Conservation (phyloP, 2,329 filamentous ascomycete genomes). For the Chlorencoelia australis region DNA sequence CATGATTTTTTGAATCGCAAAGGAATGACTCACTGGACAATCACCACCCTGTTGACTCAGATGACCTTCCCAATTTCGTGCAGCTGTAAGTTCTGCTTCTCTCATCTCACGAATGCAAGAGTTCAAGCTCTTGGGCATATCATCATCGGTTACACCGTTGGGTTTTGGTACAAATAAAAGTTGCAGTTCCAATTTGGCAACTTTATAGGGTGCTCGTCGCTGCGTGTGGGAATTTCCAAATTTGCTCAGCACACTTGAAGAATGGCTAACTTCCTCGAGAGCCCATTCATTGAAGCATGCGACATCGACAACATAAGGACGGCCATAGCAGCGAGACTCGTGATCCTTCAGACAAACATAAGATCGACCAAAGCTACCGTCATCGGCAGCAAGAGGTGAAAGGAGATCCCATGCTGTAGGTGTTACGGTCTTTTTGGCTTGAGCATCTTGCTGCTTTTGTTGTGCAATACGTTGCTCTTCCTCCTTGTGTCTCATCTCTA, state of each 20-base stretch:
- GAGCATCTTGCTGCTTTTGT: constrained; percentile 53
- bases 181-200: constrained; percentile 90
- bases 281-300: constrained; percentile 99
- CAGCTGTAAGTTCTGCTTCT: constrained; percentile 72
- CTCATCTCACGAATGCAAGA: constrained; percentile 88
- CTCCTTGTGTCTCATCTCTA: constrained; percentile 74
- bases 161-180: constrained; percentile 91
- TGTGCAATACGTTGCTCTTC: constrained; percentile 64
- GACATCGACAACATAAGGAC: constrained; percentile 78
- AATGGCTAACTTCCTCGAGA: constrained; percentile 66
- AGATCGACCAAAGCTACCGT: constrained; percentile 88
- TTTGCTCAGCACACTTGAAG: constrained; percentile 92
- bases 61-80: constrained; percentile 75
- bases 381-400: constrained; percentile 75
- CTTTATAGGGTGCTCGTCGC: constrained; percentile 86
- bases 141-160: constrained; percentile 75
- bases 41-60: constrained; percentile 96
- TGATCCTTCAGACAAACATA: constrained; percentile 93
- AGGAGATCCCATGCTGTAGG: constrained; percentile 78
- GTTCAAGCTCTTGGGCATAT: constrained; percentile 99
- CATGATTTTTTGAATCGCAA: constrained; percentile 2
- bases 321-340: constrained; percentile 77
- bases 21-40: constrained; percentile 68
- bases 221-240: constrained; percentile 53
- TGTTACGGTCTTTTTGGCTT: constrained; percentile 49